Percentiles rank a stretch among this genome's conserved stretches.
These are phyloP conservation scores for Naegleria fowleri DNA, from an alignment of 208 protist species.

Conservation along the genomic window DNA sequence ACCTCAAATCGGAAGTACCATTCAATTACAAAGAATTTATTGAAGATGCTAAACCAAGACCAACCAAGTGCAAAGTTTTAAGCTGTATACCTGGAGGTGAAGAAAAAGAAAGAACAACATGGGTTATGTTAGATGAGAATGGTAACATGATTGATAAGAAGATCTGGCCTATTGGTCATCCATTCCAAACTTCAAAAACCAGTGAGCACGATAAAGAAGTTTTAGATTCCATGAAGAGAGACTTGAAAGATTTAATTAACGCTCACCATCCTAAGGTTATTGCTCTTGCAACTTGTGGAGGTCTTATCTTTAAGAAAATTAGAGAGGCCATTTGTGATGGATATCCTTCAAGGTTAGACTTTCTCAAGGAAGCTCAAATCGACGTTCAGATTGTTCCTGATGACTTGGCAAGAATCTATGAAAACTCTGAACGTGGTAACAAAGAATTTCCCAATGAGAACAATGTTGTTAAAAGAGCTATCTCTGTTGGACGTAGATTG, in stretches of 20 bases:
- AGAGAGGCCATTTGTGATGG: slow-evolving; percentile 22
- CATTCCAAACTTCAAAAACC: neutral
- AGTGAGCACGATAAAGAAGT: neutral
- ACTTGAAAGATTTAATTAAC: neutral
- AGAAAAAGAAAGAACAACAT: neutral
- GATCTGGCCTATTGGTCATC: neutral
- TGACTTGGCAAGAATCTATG: slow-evolving; percentile 23
- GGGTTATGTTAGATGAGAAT: neutral
- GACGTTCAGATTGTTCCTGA: slow-evolving; percentile 25
- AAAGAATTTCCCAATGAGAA: slow-evolving; percentile 6
- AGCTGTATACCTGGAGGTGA: neutral
- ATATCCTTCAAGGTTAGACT: slow-evolving; percentile 17
- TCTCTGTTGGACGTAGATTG: slow-evolving; percentile 40
- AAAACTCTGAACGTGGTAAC: neutral
- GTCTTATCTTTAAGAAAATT: slow-evolving; percentile 28
- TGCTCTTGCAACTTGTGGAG: neutral
- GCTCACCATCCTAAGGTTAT: neutral
- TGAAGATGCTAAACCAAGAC: neutral
- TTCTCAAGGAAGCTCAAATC: neutral
- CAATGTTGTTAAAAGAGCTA: slow-evolving; percentile 35
- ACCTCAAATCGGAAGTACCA: neutral
- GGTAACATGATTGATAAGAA: neutral
- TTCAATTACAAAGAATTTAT: neutral
- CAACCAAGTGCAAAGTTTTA: neutral
- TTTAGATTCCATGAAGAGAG: too few relatives aligned